A percentile compares a stretch with the other conserved stretches of the same genome.
Evolutionary conservation across 2,329 filamentous ascomycete genomes (phyloP).

Genomic region (Sporothrix variecibatus): DNA sequence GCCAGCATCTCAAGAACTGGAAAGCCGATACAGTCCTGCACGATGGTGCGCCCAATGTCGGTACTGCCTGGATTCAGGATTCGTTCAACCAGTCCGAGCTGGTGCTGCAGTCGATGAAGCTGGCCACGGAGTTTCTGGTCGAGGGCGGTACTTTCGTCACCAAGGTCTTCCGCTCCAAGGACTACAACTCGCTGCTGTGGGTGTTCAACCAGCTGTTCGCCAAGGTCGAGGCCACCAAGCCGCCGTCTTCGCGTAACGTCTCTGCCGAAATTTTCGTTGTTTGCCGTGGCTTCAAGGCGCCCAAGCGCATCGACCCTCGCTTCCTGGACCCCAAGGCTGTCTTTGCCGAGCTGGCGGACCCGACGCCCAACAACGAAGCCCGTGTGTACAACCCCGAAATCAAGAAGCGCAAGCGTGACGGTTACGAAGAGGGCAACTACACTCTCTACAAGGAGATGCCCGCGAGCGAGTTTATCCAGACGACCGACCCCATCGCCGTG

Average conservation of each 20-base stretch:
- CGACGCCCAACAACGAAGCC: slow-evolving; percentile 91
- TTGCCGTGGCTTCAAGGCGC: slow-evolving; percentile 91
- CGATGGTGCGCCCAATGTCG: slow-evolving; percentile 96
- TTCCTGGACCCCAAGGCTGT: slow-evolving; percentile 88
- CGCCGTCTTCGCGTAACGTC: slow-evolving; percentile 91
- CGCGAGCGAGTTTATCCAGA: slow-evolving; percentile 92
- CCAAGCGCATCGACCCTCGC: slow-evolving; percentile 87
- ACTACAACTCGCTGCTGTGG: slow-evolving; percentile 95
- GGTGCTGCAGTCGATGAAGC: slow-evolving; percentile 83
- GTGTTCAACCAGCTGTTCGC: slow-evolving; percentile 95
- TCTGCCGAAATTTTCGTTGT: slow-evolving; percentile 99
- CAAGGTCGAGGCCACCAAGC: slow-evolving; percentile 96
- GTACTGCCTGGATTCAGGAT: slow-evolving; percentile 97
- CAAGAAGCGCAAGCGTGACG: slow-evolving; percentile 96
- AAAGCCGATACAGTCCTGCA: slow-evolving; percentile 95
- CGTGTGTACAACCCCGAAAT: slow-evolving; percentile 97
- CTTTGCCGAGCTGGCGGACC: slow-evolving; percentile 86
- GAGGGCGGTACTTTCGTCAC: slow-evolving; percentile 94
- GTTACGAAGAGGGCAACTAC: slow-evolving; percentile 95
- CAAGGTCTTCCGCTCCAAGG: slow-evolving; percentile 95
- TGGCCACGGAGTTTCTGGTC: slow-evolving; percentile 89
- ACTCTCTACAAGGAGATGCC: slow-evolving; percentile 87
- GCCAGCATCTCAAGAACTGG: slow-evolving; percentile 89
- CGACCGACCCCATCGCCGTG: slow-evolving; percentile 87
- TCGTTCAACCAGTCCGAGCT: slow-evolving; percentile 97